Base-by-base conservation (phyloP, 495 filamentous ascomycete genomes). In the Hyaloscypha finlandica region DNA sequence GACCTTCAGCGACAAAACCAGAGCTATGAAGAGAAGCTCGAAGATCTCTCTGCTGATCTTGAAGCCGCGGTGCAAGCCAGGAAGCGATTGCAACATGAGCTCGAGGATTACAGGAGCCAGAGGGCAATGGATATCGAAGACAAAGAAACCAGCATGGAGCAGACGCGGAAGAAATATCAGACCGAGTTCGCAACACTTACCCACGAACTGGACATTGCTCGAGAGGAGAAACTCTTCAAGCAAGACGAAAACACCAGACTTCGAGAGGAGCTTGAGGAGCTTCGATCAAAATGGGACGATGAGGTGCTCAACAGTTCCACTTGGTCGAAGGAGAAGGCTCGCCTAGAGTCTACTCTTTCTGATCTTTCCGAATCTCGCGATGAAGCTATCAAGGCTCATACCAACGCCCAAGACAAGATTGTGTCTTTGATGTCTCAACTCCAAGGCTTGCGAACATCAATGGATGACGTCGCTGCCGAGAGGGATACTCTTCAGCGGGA, bases 121-220 rank as follows among this genome's bases (percentile, higher is more conserved):
- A 88, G 94, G 45, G 94, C 94, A 35, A 96, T 96, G 70, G 95
- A 99, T 73, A 89, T 98, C 31, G 95, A 98, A 78, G 95, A 99
- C 77, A 97, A 95, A 74, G 95, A 98, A 76, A 88, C 90, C 8
- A 94, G 90, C 51, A 92, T 97, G 88, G 96, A 99, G 78, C 95
- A 99, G 77, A 97, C 95, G 22, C 85, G 95, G 67, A 93, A 93
- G 80, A 99, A 99, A 78, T 99, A 99, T 75, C 95, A 99, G 75
- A 83, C 89, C 25, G 95, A 99, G 71, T 92, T 98, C 76, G 89
- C 91, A 14, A 89, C 89, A 0, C 79, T 99, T 60, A 96, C 90
- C 60, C 90, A 92, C 68, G 95, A 99, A 75, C 85, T 99, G 8
- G 94, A 98, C 74, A 86, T 97, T 70, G 92, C 97, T 67, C 88